Percentiles rank a stretch among this genome's conserved stretches.
phyloP scores from a whole-genome alignment of 1,284 basidiomycete species.

The Thelephora terrestris region DNA sequence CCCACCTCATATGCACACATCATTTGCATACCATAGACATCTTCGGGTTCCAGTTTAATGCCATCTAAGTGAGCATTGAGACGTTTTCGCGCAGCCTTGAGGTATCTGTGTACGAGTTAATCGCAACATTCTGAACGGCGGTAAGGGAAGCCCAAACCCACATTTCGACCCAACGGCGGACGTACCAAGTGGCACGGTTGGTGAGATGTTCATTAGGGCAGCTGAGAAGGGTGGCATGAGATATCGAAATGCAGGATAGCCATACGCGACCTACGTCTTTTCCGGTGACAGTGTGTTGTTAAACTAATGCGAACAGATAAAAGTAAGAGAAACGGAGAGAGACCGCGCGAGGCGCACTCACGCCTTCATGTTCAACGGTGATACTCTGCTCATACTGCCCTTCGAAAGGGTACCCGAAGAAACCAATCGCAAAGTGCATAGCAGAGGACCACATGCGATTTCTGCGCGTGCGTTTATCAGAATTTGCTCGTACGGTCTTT shows the following conservation, averaged over 20 bases:
- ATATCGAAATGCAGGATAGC: too few relatives aligned
- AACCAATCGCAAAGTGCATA: slow-evolving; percentile 47
- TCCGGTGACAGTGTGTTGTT: slow-evolving; percentile 55
- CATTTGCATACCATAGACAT: slow-evolving; percentile 38
- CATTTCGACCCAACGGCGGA: slow-evolving; percentile 38
- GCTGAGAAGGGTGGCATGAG: background rate
- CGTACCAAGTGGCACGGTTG: slow-evolving; percentile 7
- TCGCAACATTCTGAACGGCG: background rate
- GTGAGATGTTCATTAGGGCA: slow-evolving; percentile 33
- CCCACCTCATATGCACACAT: slow-evolving; percentile 50
- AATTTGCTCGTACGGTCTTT: slow-evolving; percentile 42
- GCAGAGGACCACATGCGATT: background rate
- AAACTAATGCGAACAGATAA: slow-evolving; percentile 14
- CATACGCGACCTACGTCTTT: slow-evolving; percentile 13
- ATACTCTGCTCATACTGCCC: slow-evolving; percentile 39
- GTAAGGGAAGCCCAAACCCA: background rate
- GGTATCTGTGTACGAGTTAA: slow-evolving; percentile 25
- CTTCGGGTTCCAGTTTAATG: slow-evolving; percentile 35
- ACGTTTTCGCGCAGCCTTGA: slow-evolving; percentile 39
- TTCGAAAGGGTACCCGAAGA: slow-evolving; percentile 44
- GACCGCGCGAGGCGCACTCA: background rate
- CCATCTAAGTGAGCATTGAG: slow-evolving; percentile 38
- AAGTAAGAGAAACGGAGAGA: background rate
- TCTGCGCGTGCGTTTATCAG: slow-evolving; percentile 27
- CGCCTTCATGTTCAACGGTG: slow-evolving; percentile 36